Conservation (phyloP, 2,329 filamentous ascomycete species). For the Arthrobotrys entomopaga region DNA sequence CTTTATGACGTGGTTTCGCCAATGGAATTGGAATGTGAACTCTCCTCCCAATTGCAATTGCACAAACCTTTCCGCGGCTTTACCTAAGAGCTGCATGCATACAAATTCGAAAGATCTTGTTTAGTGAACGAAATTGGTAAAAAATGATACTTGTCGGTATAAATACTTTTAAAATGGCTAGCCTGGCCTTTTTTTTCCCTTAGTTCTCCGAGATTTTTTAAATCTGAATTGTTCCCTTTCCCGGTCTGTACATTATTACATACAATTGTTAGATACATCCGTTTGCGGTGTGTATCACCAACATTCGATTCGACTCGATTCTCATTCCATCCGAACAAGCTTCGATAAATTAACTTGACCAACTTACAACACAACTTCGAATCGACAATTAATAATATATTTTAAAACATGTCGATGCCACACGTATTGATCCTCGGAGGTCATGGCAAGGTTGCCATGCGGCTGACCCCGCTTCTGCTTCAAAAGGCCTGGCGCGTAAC, state of each 20-base stretch:
- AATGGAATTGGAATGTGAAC: constrained; percentile 38
- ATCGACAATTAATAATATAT: too few species aligned
- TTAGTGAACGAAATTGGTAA: too few species aligned
- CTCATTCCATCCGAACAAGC: too few species aligned
- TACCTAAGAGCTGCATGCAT: background rate
- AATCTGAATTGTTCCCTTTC: background rate
- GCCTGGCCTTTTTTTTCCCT: background rate
- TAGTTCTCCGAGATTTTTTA: background rate
- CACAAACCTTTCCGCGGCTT: background rate
- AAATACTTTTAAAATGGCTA: constrained; percentile 24
- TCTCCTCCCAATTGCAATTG: background rate
- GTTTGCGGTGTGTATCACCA: too few species aligned
- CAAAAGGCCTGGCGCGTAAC: constrained; percentile 79
- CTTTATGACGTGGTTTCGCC: constrained; percentile 52
- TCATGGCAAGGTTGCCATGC: constrained; percentile 80
- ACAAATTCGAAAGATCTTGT: too few species aligned
- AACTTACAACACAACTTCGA: too few species aligned
- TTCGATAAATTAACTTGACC: too few species aligned
- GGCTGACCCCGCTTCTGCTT: constrained; percentile 80
- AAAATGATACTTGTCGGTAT: constrained; percentile 1
- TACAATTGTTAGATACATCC: too few species aligned
- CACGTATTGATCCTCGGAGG: constrained; percentile 63
- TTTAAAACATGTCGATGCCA: constrained; percentile 29
- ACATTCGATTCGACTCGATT: too few species aligned
- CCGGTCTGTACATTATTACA: background rate